Conservation (phyloP, 1,284 basidiomycete genomes). For the Tranzscheliella williamsii region DNA sequence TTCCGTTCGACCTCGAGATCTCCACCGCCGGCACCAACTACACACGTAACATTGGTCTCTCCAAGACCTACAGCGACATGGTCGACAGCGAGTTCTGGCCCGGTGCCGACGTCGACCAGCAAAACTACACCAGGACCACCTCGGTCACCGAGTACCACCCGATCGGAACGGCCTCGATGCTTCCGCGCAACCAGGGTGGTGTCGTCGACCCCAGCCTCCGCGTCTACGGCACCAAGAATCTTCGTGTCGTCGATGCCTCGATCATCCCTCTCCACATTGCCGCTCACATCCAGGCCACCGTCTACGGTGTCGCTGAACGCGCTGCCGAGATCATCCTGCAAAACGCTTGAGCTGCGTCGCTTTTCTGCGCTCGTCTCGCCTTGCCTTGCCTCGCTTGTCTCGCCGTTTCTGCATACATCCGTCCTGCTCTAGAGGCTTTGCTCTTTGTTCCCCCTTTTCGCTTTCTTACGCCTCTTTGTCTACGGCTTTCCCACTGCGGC, state of each 20-base stretch:
- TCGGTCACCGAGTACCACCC: constrained; percentile 63
- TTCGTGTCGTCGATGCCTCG: constrained; percentile 64
- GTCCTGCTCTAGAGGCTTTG: too few species aligned
- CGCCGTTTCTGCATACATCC: neutral
- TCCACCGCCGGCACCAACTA: constrained; percentile 47
- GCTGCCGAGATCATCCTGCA: constrained; percentile 50
- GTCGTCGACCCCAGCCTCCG: constrained; percentile 70
- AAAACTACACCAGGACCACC: constrained; percentile 56
- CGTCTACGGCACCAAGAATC: constrained; percentile 71
- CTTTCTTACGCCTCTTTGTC: too few species aligned
- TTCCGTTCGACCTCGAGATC: constrained; percentile 44
- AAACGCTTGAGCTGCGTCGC: constrained; percentile 11
- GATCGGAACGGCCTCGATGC: constrained; percentile 69
- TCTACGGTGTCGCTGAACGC: constrained; percentile 62
- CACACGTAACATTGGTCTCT: constrained; percentile 43
- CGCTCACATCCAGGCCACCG: constrained; percentile 67
- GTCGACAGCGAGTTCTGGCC: constrained; percentile 46
- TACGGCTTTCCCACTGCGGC: too few species aligned
- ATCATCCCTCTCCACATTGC: constrained; percentile 56
- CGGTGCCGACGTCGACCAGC: constrained; percentile 42
- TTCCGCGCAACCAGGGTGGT: constrained; percentile 69
- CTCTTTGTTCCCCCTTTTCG: too few species aligned
- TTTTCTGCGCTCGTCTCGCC: neutral
- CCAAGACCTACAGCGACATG: constrained; percentile 35
- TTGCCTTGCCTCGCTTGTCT: neutral